Evolutionary conservation across 768 basidiomycete genomes (phyloP), one percentile per base, ranked within the genome.

Genomic region (Multifurca ochricompacta): DNA sequence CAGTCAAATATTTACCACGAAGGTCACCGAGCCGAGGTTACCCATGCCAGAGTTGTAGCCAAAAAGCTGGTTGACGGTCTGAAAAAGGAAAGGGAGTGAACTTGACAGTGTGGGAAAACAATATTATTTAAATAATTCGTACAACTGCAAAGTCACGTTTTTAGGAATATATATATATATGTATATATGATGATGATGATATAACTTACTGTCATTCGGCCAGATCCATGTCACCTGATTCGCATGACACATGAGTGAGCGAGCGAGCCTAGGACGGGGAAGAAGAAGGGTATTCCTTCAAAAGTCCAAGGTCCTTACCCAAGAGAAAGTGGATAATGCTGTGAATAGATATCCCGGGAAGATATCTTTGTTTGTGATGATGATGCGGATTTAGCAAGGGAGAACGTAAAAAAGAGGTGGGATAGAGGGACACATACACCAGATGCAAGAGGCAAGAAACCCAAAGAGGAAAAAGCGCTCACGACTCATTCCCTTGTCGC

Each of bases 391-490:
- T 50, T 27, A 49, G 82, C 74, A 18, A 13, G 30, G 18, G n/a
- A 53, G 21, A 14, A 18, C 4, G 28, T 19, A 35, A 45, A 31
- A 10, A 11, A 14, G 23, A 18, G 25, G n/a, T n/a, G n/a, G n/a
- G n/a, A n/a, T n/a, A n/a, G n/a, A n/a, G 4, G 35, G 5, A n/a
- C 14, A 58, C 51, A 23, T 34, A 61, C 85, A 90, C 36, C 70
- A 59, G 32, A 73, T 74, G 11, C 81, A 82, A 23, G 68, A 70
- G 8, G 65, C 77, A 2, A 73, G 51, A 64, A 86, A 85, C 4
- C 74, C 79, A 62, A 77, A 81, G 53, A 81, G 59, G 74, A 91
- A 91, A 74, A 90, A 92, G 6, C 80, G 75, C 65, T 87, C 84
- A 51, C 91, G 80, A 58, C 78, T 80, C 40, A 91, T 70, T 34